Base-by-base conservation (phyloP, 768 basidiomycete species). In the Lyophyllum atratum region DNA sequence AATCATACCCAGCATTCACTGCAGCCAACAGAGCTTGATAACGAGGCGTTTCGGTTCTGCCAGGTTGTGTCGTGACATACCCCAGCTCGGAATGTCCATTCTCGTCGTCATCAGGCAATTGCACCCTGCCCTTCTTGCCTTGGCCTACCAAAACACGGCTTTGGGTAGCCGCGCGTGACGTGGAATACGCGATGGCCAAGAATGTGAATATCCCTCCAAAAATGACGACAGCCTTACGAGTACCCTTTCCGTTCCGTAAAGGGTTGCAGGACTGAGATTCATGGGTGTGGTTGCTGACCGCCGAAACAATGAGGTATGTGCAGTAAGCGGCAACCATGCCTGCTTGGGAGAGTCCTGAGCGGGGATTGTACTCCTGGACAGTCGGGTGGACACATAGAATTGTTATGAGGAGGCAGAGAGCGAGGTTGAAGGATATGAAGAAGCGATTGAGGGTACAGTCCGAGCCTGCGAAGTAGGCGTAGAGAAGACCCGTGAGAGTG, bases 311-410 rank as follows among this genome's bases (percentile, higher is more conserved):
- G 58, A 99, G 87, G 70, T 99, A 99, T 2, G 95, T 94, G 76
- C 93, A 97, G 71, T 99, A 99, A 1, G 88, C 92, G 3, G 92
- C 92, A n/a, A 99, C 96, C 90, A 98, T 95, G 45, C 91, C 87
- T 7, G 93, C 88, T 68, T 98, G 97, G 1, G 94, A 94, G 6
- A 99, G 84, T 4, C 97, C 97, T 9, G 93, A 95, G 51, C 92
- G 90, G 11, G 96, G 92, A 68, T 98, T 98, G 64, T 86, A 80
- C 64, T 94, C 95, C 67, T 99, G 97, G 4, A 98, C 84, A 6
- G 81, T 76, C 8, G 93, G 95, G 60, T 93, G 85, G 54, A 99
- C 77, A 63, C 89, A 93, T 64, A 94, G 65, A 61, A 92, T 75
- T 12, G 95, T 95, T 69, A 91, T 85, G 66, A 93, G 60, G 68